A percentile compares a stretch with the other conserved stretches of the same genome.
These are phyloP conservation scores for Microsporum canis DNA, from an alignment of 2,329 filamentous ascomycete species.

Conservation along the genomic window DNA sequence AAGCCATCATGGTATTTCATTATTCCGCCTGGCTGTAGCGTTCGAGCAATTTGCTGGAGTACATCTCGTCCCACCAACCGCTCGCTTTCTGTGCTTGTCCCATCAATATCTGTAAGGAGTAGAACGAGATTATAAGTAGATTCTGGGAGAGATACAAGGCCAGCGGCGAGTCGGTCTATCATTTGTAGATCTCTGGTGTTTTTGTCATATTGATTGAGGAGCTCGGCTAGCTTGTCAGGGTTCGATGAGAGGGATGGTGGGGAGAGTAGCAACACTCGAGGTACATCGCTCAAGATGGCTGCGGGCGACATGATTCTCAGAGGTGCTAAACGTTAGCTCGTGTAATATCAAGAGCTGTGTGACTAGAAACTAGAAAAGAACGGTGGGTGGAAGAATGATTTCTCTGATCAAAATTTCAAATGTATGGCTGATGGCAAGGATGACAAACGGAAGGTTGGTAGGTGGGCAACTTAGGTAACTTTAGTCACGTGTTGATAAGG, in stretches of 20 bases:
- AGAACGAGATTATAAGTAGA: constrained; percentile 75
- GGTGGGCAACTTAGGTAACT: background rate
- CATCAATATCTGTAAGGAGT: constrained; percentile 56
- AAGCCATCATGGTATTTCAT: constrained; percentile 34
- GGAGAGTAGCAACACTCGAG: constrained; percentile 69
- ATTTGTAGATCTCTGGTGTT: constrained; percentile 81
- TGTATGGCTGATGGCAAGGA: background rate
- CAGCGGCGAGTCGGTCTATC: constrained; percentile 82
- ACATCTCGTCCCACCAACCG: constrained; percentile 56
- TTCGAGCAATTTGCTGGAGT: constrained; percentile 30
- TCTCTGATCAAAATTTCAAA: background rate
- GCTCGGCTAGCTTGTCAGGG: constrained; percentile 60
- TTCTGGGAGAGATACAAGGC: constrained; percentile 63
- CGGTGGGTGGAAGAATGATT: background rate
- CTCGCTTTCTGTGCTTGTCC: constrained; percentile 21
- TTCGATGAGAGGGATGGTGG: constrained; percentile 82
- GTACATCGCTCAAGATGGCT: constrained; percentile 8
- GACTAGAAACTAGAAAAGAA: background rate
- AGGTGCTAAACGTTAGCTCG: too few species aligned
- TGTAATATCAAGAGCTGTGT: background rate
- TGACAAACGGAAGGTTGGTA: background rate
- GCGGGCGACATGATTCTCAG: background rate
- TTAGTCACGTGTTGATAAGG: background rate
- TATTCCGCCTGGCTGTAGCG: constrained; percentile 20
- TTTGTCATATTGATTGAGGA: constrained; percentile 64